Base-by-base conservation (phyloP, 768 basidiomycete genomes). In the Zangia roseola region DNA sequence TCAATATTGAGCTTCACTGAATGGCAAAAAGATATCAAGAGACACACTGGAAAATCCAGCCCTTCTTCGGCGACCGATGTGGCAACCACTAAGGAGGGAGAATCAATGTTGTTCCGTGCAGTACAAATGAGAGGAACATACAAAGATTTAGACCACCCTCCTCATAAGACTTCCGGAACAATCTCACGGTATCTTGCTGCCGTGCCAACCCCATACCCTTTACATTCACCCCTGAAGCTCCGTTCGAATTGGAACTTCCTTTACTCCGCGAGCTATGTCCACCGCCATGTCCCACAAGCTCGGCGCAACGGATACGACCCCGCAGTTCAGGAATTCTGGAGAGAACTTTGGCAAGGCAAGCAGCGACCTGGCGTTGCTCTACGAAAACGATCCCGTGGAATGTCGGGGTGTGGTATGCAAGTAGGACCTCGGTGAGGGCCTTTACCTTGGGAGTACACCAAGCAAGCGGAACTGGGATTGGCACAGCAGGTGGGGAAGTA, bases 1-100 rank as follows among this genome's bases (percentile, higher is more conserved):
- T 30, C 24, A 41, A 17, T 25, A 52, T 56, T 23, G 39, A 14
- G 7, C 23, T 40, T 38, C 9, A 12, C 19, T 31, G 28, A 24
- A 28, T 26, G 24, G 21, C 16, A 38, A 41, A 4, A 26, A 25
- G 16, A 28, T 45, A 35, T 12, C 24, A 39, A 14, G 31, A 36
- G 33, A 67, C 79, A 46, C 60, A 87, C 86, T 20, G 86, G 87
- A 70, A 95, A 91, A 64, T 95, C 92, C 16, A 95, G 76, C 0
- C 93, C 93, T 71, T 95, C 93, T 67, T 95, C 93, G 0, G 91
- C 93, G 13, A 94, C 91, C 6, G 85, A 84, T 0, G 91, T 93
- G 5, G 91, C 88, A 54, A 94, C 74, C 19, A 94, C 86, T 83
- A 50, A 30, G 49, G 34, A 43, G 25, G 36, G 38, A 14, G 12